Evolutionary conservation across 176 grass and related monocot species (phyloP), one percentile per base, ranked within the genome.

Genomic region (Avena eriantha): DNA sequence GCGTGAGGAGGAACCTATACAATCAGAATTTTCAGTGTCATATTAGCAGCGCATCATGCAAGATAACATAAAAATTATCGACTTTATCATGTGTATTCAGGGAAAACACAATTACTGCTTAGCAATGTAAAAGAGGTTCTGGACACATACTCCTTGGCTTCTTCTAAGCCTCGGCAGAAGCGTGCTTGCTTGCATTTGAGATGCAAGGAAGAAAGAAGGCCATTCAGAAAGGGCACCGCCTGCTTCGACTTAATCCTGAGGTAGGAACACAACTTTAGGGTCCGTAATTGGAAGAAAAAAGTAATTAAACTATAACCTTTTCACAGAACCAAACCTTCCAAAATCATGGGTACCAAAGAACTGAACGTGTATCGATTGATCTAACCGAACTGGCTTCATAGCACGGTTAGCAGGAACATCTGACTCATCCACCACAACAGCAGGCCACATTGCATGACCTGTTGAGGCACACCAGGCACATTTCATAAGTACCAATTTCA

Each of bases 311-410:
- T 77, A 80, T 10, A 85, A 82, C 17, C 23, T 73, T 69, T 83
- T 41, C 84, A 88, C 81, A 83, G 85, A 33, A 92, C 47, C 73
- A 76, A 69, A 98, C 96, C 96, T 98, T 88, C 93, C 94, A 90
- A 99, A 96, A 89, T 98, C 97, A 94, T 96, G 97, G 64, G 97
- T 96, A 68, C 94, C 97, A 64, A 99, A 99, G 85, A 99, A 99
- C 74, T 99, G 97, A 73, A 99, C 97, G 77, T 93, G 80, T 80
- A 99, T 90, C 7, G 92, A 92, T 76, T 94, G 88, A 70, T 94
- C 88, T 76, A 84, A 77, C 39, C 89, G 86, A 80, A 78, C 78
- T 74, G 90, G 80, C 89, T 97, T 99, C 87, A 94, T 85, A 75
- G 74, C 90, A 41, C 85, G 63, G 11, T 85, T 90, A 36, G 84